Base-by-base conservation (phyloP, 2,329 filamentous ascomycete species). In the Zymoseptoria tritici region DNA sequence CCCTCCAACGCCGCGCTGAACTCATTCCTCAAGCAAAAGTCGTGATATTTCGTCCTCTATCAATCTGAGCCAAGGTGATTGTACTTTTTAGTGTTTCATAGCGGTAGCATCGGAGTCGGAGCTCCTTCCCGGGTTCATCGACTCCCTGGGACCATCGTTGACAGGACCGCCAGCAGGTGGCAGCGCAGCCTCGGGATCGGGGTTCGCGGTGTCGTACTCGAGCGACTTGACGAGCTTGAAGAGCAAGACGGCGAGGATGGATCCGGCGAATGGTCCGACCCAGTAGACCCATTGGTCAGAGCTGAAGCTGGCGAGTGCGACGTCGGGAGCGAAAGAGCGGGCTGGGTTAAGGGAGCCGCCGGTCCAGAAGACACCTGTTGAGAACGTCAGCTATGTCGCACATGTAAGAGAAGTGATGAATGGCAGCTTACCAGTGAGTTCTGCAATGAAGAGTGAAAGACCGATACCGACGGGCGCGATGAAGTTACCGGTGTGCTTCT, bases 301-400 rank as follows among this genome's bases (percentile, higher is more conserved):
- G 13, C 61, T 51, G 59, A 73, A 74, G 42, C 57, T 57, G 26
- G 54, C 60, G 52, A 63, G 62, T n/a, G 71, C 70, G 16, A 72
- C 70, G 29, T 64, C 66, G 21, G 64, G 71, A 19, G 71, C 72
- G 56, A 74, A 73, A 1, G 67, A 70, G 13, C 72, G 64, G 4
- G 71, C 71, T n/a, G 71, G 71, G 61, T 74, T 74, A 21, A 74
- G 59, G 29, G 62, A 67, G 52, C 46, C 58, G 72, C 77, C 67
- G 5, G 66, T 68, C 59, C 67, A 70, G 60, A 60, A 79, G 61
- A 66, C 59, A 16, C 60, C 64, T 58, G 19, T 13, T 42, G 36
- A 16, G 6, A 3, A 4, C 3, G 36, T 42, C 16, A 42, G 36
- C 36, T 42, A 5, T 2, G 4, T 42, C 36, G 36, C 1, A 16